Percentiles rank a stretch among this genome's conserved stretches.
phyloP scores from a whole-genome alignment of 2,329 filamentous ascomycete species.

The Diaporthe velutina region DNA sequence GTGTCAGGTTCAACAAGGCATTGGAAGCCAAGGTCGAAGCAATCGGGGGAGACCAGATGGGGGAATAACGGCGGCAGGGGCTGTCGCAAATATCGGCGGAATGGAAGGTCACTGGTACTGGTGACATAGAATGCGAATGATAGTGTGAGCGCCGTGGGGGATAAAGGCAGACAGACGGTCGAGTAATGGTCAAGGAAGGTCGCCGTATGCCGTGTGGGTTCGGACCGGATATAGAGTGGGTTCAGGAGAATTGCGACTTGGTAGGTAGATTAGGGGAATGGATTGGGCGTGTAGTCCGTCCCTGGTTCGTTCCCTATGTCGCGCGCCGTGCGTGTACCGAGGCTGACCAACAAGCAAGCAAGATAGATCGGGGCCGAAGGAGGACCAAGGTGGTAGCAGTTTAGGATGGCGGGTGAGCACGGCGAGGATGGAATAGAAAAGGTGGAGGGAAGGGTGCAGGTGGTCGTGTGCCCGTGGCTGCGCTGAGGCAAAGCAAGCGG shows the following conservation, averaged over 20 bases:
- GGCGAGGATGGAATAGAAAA: constrained; percentile 16
- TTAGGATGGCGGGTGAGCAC: neutral
- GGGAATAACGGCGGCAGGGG: constrained; percentile 12
- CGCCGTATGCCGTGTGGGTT: constrained; percentile 20
- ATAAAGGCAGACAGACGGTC: constrained; percentile 12
- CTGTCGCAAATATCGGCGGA: constrained; percentile 35
- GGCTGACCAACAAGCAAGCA: neutral
- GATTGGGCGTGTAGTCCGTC: constrained; percentile 35
- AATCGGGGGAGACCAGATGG: constrained; percentile 28
- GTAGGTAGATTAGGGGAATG: constrained; percentile 33
- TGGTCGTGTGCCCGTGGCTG: constrained; percentile 36
- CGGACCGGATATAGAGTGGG: constrained; percentile 22
- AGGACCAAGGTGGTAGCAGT: neutral
- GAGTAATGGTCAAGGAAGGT: constrained; percentile 28
- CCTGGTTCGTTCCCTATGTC: constrained; percentile 15
- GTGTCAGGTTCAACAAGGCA: constrained; percentile 30
- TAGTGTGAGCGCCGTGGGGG: constrained; percentile 12
- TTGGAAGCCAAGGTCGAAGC: constrained; percentile 23
- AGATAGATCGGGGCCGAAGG: constrained; percentile 10
- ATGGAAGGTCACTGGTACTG: constrained; percentile 31
- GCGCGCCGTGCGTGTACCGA: constrained; percentile 28
- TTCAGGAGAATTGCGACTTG: constrained; percentile 28
- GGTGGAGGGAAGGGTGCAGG: constrained; percentile 18
- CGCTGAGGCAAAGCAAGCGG: constrained; percentile 11
- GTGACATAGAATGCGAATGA: constrained; percentile 37